Conservation (phyloP, 108 stramenopile species). For the Craspedostauros australis region DNA sequence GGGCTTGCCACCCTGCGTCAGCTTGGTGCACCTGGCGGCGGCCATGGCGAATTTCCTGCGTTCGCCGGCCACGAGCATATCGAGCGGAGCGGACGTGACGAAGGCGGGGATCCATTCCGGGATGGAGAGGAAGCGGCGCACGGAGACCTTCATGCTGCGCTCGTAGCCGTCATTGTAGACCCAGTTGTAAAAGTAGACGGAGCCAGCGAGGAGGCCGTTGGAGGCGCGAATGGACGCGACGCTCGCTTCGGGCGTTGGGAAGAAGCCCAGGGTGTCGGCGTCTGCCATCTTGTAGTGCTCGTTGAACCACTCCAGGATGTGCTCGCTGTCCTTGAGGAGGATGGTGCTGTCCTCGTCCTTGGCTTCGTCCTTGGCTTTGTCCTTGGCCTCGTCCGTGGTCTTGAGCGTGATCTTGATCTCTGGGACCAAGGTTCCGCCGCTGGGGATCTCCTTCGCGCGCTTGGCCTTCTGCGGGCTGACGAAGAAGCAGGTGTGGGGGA, state of each 20-base stretch:
- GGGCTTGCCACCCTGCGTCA: no score
- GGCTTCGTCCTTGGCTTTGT: no score
- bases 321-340: background rate
- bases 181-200: background rate
- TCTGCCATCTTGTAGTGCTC: no score
- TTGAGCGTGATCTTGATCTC: background rate
- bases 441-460: background rate
- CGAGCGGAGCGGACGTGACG: background rate
- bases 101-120: background rate
- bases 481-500: conserved; percentile 2
- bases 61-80: background rate
- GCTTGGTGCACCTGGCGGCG: no score
- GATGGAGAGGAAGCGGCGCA: no score
- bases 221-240: background rate
- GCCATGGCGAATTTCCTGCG: no score
- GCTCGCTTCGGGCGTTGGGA: background rate
- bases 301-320: background rate
- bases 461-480: background rate
- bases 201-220: background rate
- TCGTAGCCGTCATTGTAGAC: background rate
- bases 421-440: conserved; percentile 7
- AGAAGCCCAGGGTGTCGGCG: background rate
- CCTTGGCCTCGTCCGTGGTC: no score
- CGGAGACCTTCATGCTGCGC: background rate
- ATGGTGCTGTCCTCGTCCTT: no score